Evolutionary conservation across 192 early-diverging fungal species (phyloP).

Genomic region (Backusella luteola): DNA sequence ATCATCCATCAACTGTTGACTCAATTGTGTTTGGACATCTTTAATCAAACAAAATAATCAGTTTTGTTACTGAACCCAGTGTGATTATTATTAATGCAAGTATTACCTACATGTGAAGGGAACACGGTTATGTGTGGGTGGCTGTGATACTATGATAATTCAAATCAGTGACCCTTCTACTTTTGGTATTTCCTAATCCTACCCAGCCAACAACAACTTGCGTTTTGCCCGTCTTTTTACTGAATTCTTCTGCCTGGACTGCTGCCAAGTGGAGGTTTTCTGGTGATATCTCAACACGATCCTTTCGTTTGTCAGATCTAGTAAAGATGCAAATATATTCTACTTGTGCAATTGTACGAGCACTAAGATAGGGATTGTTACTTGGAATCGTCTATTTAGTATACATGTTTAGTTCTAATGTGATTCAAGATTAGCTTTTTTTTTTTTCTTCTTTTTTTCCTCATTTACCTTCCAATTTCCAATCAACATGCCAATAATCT

Average conservation of each 20-base stretch:
- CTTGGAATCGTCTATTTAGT: neutral
- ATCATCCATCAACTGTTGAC: constrained; percentile 49
- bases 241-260: constrained; percentile 40
- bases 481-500: constrained; percentile 55
- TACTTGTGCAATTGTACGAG: constrained; percentile 37
- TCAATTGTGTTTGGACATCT: constrained; percentile 48
- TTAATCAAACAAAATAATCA: neutral
- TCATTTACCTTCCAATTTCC: constrained; percentile 49
- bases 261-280: constrained; percentile 49
- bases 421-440: neutral
- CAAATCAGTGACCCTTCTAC: neutral
- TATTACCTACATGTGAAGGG: constrained; percentile 50
- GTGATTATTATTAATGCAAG: neutral
- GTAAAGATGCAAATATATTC: constrained; percentile 43
- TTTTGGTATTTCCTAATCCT: constrained; percentile 8
- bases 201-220: constrained; percentile 54
- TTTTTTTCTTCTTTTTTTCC: too few relatives aligned
- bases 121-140: constrained; percentile 56
- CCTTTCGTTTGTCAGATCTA: constrained; percentile 52
- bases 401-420: neutral
- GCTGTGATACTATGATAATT: constrained; percentile 44
- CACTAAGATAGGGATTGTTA: constrained; percentile 22
- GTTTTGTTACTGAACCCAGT: neutral
- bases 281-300: constrained; percentile 52
- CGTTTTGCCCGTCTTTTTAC: constrained; percentile 18